phyloP scores from a whole-genome alignment of 768 basidiomycete genomes.

The Gloeopeniophorella convolvens region DNA sequence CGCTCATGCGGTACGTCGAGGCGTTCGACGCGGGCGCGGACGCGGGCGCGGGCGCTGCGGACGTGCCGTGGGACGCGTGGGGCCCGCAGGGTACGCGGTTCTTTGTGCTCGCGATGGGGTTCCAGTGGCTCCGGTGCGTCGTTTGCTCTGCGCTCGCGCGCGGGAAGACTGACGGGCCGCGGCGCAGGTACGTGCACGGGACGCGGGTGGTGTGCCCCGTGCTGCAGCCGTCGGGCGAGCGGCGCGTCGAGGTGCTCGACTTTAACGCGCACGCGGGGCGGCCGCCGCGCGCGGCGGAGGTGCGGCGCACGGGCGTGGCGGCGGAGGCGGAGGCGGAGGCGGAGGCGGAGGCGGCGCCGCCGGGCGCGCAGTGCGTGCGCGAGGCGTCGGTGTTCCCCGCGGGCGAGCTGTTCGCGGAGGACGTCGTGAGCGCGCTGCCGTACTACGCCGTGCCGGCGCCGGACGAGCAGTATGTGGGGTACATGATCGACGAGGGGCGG shows the following conservation, averaged over 20 bases:
- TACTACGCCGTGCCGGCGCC: constrained; percentile 21
- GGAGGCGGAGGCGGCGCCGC: not conserved
- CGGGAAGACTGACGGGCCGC: not conserved
- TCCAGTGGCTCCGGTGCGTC: constrained; percentile 33
- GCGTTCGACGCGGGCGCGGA: not conserved
- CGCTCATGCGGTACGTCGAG: constrained; percentile 23
- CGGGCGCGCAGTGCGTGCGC: constrained; percentile 1
- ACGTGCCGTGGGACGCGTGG: constrained; percentile 35
- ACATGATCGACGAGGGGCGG: constrained; percentile 37
- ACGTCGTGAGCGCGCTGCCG: constrained; percentile 27
- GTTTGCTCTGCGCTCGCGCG: not conserved
- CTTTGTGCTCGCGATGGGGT: constrained; percentile 25
- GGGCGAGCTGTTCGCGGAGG: constrained; percentile 22
- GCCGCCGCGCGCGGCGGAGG: not conserved
- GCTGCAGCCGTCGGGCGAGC: constrained; percentile 9
- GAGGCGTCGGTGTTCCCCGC: constrained; percentile 7
- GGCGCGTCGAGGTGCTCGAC: constrained; percentile 25
- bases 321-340: constrained; percentile 2
- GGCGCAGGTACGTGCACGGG: constrained; percentile 36
- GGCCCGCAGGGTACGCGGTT: constrained; percentile 32
- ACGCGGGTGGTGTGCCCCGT: constrained; percentile 30
- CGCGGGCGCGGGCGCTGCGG: not conserved
- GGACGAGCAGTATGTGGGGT: constrained; percentile 25
- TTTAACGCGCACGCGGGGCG: constrained; percentile 27
- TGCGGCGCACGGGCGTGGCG: too few species aligned